phyloP scores from a whole-genome alignment of 768 basidiomycete genomes.

The Ramaria sp. region DNA sequence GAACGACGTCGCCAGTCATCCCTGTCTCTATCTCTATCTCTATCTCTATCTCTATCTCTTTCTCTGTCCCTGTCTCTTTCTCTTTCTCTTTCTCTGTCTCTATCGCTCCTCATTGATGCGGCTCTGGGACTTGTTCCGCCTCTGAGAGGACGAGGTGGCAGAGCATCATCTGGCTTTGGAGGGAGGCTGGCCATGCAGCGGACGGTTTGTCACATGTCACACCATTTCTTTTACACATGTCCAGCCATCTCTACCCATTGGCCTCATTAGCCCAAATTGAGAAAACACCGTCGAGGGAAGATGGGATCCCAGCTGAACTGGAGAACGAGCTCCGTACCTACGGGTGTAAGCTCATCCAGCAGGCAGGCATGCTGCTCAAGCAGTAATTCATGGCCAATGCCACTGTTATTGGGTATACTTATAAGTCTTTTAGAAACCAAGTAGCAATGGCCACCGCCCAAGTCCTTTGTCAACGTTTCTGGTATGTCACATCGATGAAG shows the following conservation, averaged over 20 bases:
- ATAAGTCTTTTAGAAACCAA: slow-evolving; percentile 55
- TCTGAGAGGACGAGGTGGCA: neutral
- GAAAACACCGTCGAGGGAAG: slow-evolving; percentile 67
- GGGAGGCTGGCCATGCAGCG: slow-evolving; percentile 10
- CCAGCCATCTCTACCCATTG: slow-evolving; percentile 59
- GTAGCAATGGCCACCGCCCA: slow-evolving; percentile 96
- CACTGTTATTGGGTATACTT: neutral
- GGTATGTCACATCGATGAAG: slow-evolving; percentile 90
- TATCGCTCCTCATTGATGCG: neutral
- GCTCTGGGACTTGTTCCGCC: slow-evolving; percentile 3
- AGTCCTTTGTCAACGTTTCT: slow-evolving; percentile 93
- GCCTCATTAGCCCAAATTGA: slow-evolving; percentile 73
- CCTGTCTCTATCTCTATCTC: slow-evolving; percentile 6
- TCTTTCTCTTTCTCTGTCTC: neutral
- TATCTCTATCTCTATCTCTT: too few relatives aligned
- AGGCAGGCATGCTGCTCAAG: slow-evolving; percentile 83
- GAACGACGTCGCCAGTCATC: slow-evolving; percentile 9
- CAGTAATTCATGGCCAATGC: slow-evolving; percentile 43
- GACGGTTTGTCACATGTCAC: slow-evolving; percentile 7
- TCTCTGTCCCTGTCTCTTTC: neutral
- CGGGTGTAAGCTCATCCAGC: slow-evolving; percentile 91
- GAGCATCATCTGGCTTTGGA: slow-evolving; percentile 6
- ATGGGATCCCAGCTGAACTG: slow-evolving; percentile 69
- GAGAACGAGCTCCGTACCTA: slow-evolving; percentile 85
- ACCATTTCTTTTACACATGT: slow-evolving; percentile 22